Percentiles rank a stretch among this genome's conserved stretches.
These are phyloP conservation scores for Manihot esculenta DNA, from an alignment of 441 rosid genomes.

Conservation along the genomic window DNA sequence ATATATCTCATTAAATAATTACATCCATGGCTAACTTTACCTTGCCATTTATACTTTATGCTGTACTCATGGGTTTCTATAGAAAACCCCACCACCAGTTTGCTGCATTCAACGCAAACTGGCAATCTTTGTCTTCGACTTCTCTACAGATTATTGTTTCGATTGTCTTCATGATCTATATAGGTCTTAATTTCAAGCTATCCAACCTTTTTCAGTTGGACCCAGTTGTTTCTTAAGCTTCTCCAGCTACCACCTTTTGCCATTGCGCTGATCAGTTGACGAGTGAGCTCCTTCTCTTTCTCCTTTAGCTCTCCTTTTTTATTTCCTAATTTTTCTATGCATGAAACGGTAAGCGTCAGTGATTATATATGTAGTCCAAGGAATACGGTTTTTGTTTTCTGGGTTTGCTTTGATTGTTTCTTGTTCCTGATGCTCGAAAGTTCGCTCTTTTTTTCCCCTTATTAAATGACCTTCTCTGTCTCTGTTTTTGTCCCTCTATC, in stretches of 20 bases:
- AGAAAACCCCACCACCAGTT: slow-evolving; percentile 7
- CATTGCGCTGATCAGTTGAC: background rate
- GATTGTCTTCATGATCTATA: background rate
- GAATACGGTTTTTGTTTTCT: background rate
- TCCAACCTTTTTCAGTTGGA: background rate
- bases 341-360: background rate
- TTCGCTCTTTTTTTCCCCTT: background rate
- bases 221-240: background rate
- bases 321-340: background rate
- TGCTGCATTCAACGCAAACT: background rate
- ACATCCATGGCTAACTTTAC: slow-evolving; percentile 19
- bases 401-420: slow-evolving; percentile 1
- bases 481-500: background rate
- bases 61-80: slow-evolving; percentile 7
- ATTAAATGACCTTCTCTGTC: too few relatives aligned
- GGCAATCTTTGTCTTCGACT: slow-evolving; percentile 1
- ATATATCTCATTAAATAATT: slow-evolving; percentile 16
- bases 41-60: slow-evolving; percentile 20
- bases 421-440: background rate
- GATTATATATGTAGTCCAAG: background rate
- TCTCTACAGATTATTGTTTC: slow-evolving; percentile 1
- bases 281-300: slow-evolving; percentile 4
- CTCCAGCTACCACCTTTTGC: slow-evolving; percentile 3
- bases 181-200: slow-evolving; percentile 11
- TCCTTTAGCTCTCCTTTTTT: background rate